Evolutionary conservation across 2,329 filamentous ascomycete species (phyloP), one percentile per base, ranked within the genome.

Genomic region (Geosmithia morbida): DNA sequence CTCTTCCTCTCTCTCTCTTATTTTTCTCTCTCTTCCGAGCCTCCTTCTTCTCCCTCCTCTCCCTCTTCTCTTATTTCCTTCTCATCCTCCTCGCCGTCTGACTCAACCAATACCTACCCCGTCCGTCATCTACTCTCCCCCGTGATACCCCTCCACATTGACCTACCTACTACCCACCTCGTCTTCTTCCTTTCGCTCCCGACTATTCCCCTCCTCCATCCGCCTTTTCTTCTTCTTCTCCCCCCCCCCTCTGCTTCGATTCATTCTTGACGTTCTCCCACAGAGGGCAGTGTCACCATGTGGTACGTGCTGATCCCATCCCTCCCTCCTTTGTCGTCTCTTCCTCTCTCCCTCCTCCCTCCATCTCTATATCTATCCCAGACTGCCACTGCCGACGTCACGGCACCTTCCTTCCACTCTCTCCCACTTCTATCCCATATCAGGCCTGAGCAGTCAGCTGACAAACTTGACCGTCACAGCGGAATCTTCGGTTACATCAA

Each of bases 401-500:
- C 33, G 13, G 6, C 33, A 13, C 10, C 6, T 11, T 37, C 11
- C 33, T 16, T 37, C 33, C 14, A 3, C 11, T 13, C 3, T 37
- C 33, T 37, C 3, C 33, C 33, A 11, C 33, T 37, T 16, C 29
- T 30, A 7, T 30, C 29, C 29, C 29, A 6, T 30, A 30, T 11
- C 6, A 30, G 33, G 3, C 10, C 11, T 13, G 3, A 37, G 11
- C 33, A 37, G 13, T 16, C 33, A 37, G 3, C 33, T 37, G 33
- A 13, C 33, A 11, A 11, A 37, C 14, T 37, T 37, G 6, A 37
- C 11, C 33, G 13, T 37, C 33, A 51, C 54, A 90, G 86, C 82
- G 87, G 87, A 68, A 94, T 92, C 70, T 94, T 97, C 73, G 90
- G 90, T 61, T 97, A 97, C 77, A 87, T 97, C 74, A 97, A 97